Evolutionary conservation across 2,329 filamentous ascomycete species (phyloP).

Genomic region (Ophiocordyceps camponoti-saundersi): DNA sequence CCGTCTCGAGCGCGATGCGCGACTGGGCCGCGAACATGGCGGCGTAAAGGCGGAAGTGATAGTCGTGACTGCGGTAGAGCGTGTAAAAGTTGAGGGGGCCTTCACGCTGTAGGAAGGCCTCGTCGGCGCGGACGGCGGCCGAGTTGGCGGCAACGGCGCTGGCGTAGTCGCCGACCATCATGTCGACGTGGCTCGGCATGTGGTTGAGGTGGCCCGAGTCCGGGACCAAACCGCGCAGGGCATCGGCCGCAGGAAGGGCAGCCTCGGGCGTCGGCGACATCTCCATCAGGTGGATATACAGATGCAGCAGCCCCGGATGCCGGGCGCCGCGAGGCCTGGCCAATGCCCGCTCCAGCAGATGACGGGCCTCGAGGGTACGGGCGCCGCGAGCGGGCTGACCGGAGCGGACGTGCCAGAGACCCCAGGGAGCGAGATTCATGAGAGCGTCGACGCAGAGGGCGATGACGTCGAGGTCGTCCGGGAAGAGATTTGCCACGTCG

Average conservation of each 20-base stretch:
- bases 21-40: conserved; percentile 62
- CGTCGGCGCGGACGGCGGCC: conserved; percentile 49
- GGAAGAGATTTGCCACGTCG: conserved; percentile 15
- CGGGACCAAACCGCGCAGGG: conserved; percentile 45
- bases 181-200: conserved; percentile 65
- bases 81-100: conserved; percentile 59
- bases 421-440: conserved; percentile 31
- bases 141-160: conserved; percentile 50
- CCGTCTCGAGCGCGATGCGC: conserved; percentile 42
- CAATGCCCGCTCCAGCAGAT: conserved; percentile 28
- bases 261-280: conserved; percentile 52
- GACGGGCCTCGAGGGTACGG: conserved; percentile 15
- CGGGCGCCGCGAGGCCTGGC: conserved; percentile 16
- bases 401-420: conserved; percentile 22
- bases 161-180: conserved; percentile 55
- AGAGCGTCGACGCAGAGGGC: conserved; percentile 23
- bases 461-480: conserved; percentile 21
- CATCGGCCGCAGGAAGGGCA: conserved; percentile 43
- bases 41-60: conserved; percentile 59
- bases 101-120: conserved; percentile 41
- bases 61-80: conserved; percentile 58
- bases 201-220: conserved; percentile 56
- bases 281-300: conserved; percentile 66
- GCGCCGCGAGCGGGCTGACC: conserved; percentile 15
- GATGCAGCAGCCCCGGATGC: conserved; percentile 56